Evolutionary conservation across 2,329 filamentous ascomycete genomes (phyloP), one percentile per base, ranked within the genome.

Genomic region (Neofusicoccum cordaticola): DNA sequence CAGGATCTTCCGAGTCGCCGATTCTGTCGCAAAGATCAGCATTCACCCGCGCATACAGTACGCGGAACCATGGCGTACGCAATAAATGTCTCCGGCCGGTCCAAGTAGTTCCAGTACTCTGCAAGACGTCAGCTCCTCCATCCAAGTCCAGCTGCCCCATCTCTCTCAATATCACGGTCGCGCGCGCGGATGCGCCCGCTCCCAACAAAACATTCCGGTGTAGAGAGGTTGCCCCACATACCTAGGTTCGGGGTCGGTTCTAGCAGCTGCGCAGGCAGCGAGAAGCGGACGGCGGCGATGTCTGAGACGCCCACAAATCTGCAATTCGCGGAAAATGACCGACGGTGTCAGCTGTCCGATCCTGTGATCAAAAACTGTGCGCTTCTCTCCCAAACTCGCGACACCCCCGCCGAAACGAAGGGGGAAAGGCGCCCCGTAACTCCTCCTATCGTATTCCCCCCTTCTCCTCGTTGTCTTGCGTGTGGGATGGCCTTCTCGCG

Each of bases 91-190:
- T 96, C 96, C 22, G 94, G 94, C 71, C 93, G 87, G 79, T 99
- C 95, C 75, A 99, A 84, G 74, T 99, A 99, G 74, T 96, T 96
- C 95, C 95, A 99, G 81, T 98, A 99, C 82, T 99, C 95, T 87
- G 71, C 62, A 58, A 42, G 48, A 41, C 50, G 70, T 73, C 69
- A 77, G 73, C 70, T 60, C 51, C 34, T 51, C 48, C 66, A 12
- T 57, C 27, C 12, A 7, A 27, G 13, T 44, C 8, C 12, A 11
- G 4, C 27, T 5, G 13, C 15, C 22, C 6, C 6, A 13, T 12
- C 7, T 27, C 19, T 27, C 9, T 58, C 39, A 17, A 35, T 12
- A 17, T 17, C 5, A 2, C 22, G 42, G 22, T 15, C 34, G 42
- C 48, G 51, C 51, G 51, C 39, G 39, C 31, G 37, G 15, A 61